Conservation (phyloP, 805 yeast genomes). For the Lipomyces spencermartinsiae region DNA sequence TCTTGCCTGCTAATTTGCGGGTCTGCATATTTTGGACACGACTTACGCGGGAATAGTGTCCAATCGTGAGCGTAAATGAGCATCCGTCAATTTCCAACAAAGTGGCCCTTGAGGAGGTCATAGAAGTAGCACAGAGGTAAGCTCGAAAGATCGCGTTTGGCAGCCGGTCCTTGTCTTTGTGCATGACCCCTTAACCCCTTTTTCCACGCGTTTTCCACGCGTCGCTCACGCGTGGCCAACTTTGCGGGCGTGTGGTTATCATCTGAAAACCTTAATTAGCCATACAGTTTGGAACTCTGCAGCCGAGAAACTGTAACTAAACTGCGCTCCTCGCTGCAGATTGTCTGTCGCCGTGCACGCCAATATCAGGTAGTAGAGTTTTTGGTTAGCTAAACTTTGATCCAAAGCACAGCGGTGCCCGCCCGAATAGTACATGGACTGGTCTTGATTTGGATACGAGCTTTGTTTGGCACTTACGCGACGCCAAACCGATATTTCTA, state of each 20-base stretch:
- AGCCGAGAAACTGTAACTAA: neutral
- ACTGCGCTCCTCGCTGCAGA: neutral
- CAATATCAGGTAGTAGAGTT: neutral
- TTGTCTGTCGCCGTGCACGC: neutral
- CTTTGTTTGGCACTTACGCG: too few species aligned
- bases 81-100: neutral
- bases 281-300: too few species aligned
- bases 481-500: too few species aligned
- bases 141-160: neutral
- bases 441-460: too few species aligned
- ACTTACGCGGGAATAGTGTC: too few species aligned
- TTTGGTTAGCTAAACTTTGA: too few species aligned
- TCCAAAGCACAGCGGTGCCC: too few species aligned
- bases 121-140: neutral
- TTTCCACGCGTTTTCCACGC: neutral
- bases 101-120: neutral
- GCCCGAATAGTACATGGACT: too few species aligned
- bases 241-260: neutral
- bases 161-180: too few species aligned
- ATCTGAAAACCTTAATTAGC: neutral
- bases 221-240: neutral
- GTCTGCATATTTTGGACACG: too few species aligned
- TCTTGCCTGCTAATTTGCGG: too few species aligned
- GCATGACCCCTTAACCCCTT: neutral
- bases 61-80: too few species aligned